Evolutionary conservation across 225 moss, liverwort and hornwort genomes (phyloP).

Genomic region (Pleurozium schreberi): DNA sequence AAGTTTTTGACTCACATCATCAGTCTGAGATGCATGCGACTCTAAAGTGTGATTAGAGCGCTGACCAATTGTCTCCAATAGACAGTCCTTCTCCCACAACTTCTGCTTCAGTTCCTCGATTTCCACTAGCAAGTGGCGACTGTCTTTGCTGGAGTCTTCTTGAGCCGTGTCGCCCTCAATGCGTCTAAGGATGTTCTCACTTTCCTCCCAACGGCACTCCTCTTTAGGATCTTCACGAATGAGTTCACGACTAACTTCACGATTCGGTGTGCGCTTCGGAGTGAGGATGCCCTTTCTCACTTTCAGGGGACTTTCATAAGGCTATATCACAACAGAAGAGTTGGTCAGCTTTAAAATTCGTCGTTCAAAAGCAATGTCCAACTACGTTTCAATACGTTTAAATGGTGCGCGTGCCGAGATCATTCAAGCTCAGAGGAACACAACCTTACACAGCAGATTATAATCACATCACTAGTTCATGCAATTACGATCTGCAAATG

Average conservation of each 20-base stretch:
- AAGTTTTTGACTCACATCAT: conserved; percentile 24
- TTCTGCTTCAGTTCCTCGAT: conserved; percentile 58
- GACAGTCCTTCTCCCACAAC: conserved; percentile 53
- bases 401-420: background rate
- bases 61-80: conserved; percentile 42
- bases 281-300: conserved; percentile 20
- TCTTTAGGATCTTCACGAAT: conserved; percentile 42
- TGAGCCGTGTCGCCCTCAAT: conserved; percentile 39
- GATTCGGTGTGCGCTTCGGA: conserved; percentile 29
- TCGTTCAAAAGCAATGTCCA: background rate
- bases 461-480: background rate
- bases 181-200: conserved; percentile 55
- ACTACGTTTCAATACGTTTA: background rate
- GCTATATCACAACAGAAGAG: conserved; percentile 1
- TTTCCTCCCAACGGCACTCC: conserved; percentile 55
- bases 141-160: conserved; percentile 34
- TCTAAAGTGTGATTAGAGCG: conserved; percentile 24
- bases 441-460: background rate
- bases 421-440: background rate
- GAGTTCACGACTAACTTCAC: conserved; percentile 25
- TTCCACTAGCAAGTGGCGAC: conserved; percentile 29
- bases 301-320: conserved; percentile 50
- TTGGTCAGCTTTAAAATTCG: background rate
- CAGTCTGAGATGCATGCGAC: conserved; percentile 37
- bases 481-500: background rate